These are phyloP conservation scores for Dictyostelium brefeldianum DNA, from an alignment of 78 protist species.

Conservation along the genomic window DNA sequence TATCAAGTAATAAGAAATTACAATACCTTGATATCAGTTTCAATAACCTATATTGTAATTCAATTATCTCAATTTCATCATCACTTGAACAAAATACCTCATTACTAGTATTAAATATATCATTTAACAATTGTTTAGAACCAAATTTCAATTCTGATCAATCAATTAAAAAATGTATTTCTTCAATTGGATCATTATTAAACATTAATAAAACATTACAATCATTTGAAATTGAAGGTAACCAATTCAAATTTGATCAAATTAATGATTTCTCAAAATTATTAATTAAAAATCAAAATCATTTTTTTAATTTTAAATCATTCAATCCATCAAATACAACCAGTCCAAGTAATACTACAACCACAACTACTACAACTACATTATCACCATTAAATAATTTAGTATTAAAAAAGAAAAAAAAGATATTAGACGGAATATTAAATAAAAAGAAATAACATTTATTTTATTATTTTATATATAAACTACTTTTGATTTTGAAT, in stretches of 20 bases:
- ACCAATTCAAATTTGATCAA: constrained; percentile 7
- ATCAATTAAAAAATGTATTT: constrained; percentile 45
- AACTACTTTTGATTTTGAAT: constrained; percentile 61
- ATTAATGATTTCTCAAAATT: neutral
- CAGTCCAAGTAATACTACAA: neutral
- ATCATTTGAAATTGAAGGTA: constrained; percentile 43
- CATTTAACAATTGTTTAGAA: constrained; percentile 31
- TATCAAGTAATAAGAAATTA: constrained; percentile 34
- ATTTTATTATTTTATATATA: constrained; percentile 37
- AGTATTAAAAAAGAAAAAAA: neutral
- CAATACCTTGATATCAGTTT: neutral
- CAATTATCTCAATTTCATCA: constrained; percentile 13
- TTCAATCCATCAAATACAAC: neutral
- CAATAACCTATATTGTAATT: constrained; percentile 25
- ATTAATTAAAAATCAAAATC: neutral
- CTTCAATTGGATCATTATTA: neutral
- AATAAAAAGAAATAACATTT: neutral
- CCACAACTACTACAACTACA: neutral
- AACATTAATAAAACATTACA: constrained; percentile 10
- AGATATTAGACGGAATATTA: neutral
- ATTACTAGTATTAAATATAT: neutral
- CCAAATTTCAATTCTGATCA: neutral
- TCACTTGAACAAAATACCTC: neutral
- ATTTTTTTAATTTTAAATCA: neutral
- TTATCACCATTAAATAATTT: neutral